A percentile compares a stretch with the other conserved stretches of the same genome.
phyloP scores from a whole-genome alignment of 2,329 filamentous ascomycete genomes.

The Cladosporium sp. region DNA sequence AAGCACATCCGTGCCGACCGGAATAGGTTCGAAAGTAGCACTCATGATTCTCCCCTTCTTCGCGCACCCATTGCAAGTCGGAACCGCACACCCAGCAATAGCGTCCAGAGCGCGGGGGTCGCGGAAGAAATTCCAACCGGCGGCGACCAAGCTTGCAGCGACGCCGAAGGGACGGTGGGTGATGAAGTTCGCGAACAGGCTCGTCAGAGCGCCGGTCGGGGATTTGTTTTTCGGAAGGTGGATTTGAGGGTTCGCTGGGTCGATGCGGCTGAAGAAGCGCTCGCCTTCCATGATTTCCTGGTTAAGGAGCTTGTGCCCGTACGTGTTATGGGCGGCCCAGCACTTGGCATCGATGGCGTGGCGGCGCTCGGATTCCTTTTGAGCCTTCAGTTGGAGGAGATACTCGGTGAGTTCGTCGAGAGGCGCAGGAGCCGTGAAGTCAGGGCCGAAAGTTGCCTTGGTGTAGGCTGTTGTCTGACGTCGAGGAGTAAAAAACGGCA shows the following conservation, averaged over 20 bases:
- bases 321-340: not conserved
- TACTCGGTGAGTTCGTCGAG: not conserved
- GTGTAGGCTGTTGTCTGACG: not conserved
- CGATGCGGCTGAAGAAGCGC: not conserved
- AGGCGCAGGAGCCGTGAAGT: not conserved
- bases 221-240: not conserved
- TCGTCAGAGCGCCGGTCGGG: not conserved
- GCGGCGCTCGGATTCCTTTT: not conserved
- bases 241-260: slow-evolving; percentile 3
- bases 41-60: not conserved
- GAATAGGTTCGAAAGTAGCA: slow-evolving; percentile 2
- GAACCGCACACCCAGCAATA: not conserved
- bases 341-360: not conserved
- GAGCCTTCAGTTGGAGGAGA: not conserved
- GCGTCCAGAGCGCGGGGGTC: slow-evolving; percentile 3
- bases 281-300: not conserved
- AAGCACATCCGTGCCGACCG: slow-evolving; percentile 3
- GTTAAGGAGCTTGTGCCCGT: not conserved
- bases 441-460: not conserved
- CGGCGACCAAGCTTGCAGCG: not conserved
- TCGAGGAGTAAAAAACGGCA: too few relatives aligned
- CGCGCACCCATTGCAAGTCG: not conserved
- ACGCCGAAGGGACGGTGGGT: not conserved
- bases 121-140: slow-evolving; percentile 8
- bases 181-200: not conserved